Conservation (phyloP, 2,329 filamentous ascomycete species). For the Fusarium chuoi region DNA sequence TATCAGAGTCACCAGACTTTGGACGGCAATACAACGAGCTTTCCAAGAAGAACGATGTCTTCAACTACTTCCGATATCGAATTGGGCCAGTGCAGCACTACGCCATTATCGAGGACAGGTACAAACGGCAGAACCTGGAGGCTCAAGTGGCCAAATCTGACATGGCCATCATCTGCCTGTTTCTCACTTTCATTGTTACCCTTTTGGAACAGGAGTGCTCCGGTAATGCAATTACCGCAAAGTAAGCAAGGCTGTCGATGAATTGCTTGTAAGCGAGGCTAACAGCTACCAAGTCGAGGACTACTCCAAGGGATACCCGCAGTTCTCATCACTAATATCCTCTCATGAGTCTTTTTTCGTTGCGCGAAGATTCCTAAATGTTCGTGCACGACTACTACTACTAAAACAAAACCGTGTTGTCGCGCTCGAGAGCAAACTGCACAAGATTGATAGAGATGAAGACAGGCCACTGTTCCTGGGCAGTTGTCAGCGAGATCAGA, state of each 20-base stretch:
- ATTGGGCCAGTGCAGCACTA: background rate
- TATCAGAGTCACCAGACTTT: background rate
- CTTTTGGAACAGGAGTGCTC: background rate
- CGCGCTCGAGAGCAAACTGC: background rate
- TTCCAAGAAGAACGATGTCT: background rate
- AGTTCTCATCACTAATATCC: background rate
- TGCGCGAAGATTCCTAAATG: accelerated
- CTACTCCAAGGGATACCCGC: background rate
- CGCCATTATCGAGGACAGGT: background rate
- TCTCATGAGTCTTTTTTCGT: background rate
- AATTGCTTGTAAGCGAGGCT: background rate
- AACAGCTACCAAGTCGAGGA: background rate
- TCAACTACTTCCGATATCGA: background rate
- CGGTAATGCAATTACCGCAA: background rate
- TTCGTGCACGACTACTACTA: background rate
- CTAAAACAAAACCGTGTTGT: background rate
- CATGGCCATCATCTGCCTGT: background rate
- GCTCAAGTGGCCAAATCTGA: background rate
- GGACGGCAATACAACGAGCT: accelerated
- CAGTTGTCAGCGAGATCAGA: background rate
- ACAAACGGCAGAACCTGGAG: background rate
- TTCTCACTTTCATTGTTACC: background rate
- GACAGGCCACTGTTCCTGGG: background rate
- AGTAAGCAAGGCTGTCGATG: background rate
- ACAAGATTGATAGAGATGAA: background rate